Evolutionary conservation across 2,329 filamentous ascomycete species (phyloP).

Genomic region (Penicillium capsulatum): DNA sequence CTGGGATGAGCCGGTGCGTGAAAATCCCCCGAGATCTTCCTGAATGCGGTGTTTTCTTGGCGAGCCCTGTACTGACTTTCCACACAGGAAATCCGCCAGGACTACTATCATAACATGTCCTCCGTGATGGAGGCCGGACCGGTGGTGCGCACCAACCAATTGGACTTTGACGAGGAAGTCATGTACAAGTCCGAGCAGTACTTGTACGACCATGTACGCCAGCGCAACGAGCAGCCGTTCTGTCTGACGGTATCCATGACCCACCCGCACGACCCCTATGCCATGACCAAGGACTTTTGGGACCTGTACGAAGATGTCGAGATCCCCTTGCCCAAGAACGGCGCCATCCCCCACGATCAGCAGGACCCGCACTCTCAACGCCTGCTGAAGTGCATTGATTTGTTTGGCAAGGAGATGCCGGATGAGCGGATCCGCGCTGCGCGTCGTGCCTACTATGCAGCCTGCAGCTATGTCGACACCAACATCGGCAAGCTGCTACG

Average conservation of each 20-base stretch:
- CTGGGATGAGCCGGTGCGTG: conserved; percentile 75
- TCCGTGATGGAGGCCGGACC: conserved; percentile 86
- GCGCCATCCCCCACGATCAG: conserved; percentile 69
- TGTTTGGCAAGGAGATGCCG: conserved; percentile 77
- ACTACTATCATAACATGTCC: conserved; percentile 96
- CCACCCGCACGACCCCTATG: conserved; percentile 92
- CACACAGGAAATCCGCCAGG: conserved; percentile 56
- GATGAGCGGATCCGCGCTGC: conserved; percentile 83
- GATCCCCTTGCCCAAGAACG: conserved; percentile 73
- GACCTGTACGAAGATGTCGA: conserved; percentile 85
- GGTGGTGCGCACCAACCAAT: conserved; percentile 86
- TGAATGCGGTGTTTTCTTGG: too few relatives aligned
- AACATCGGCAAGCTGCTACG: conserved; percentile 79
- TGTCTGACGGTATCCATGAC: conserved; percentile 88
- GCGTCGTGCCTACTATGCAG: conserved; percentile 84
- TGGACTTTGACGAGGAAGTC: conserved; percentile 94
- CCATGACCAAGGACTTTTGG: conserved; percentile 91
- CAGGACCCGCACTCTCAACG: conserved; percentile 85
- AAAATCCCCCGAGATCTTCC: too few relatives aligned
- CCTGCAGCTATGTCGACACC: conserved; percentile 90
- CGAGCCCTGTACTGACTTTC: not conserved
- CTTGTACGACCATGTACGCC: conserved; percentile 83
- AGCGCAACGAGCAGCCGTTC: conserved; percentile 73
- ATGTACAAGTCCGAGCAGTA: conserved; percentile 89
- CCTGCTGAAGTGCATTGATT: conserved; percentile 77